Conservation (phyloP, 1,284 basidiomycete species). For the Sanguinoderma infundibulare region DNA sequence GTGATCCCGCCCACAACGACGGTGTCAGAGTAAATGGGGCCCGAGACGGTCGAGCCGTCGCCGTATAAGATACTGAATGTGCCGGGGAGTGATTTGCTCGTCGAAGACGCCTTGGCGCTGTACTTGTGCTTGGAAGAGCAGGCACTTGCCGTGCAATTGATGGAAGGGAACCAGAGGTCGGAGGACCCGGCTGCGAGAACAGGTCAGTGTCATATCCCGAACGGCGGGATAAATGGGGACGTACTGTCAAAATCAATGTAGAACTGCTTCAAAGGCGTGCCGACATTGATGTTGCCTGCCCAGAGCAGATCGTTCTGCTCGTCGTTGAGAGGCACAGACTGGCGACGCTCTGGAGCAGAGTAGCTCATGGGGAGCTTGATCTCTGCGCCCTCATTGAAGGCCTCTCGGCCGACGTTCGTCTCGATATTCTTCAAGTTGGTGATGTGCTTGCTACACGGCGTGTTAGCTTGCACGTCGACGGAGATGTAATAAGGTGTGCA, state of each 20-base stretch:
- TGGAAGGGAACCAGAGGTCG: too few species aligned
- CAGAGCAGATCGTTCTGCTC: slow-evolving; percentile 18
- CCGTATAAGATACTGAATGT: slow-evolving; percentile 47
- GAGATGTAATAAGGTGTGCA: too few species aligned
- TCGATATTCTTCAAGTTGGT: slow-evolving; percentile 25
- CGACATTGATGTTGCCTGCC: slow-evolving; percentile 22
- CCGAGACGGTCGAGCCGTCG: slow-evolving; percentile 48
- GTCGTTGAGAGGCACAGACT: slow-evolving; percentile 15
- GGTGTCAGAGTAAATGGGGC: slow-evolving; percentile 47
- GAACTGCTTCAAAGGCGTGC: slow-evolving; percentile 17
- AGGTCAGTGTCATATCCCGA: too few species aligned
- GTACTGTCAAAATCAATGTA: slow-evolving; percentile 30
- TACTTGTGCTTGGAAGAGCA: slow-evolving; percentile 29
- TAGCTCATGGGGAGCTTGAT: slow-evolving; percentile 9
- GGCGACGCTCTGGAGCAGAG: slow-evolving; percentile 10
- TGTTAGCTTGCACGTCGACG: background rate
- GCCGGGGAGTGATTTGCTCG: slow-evolving; percentile 17
- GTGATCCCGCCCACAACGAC: slow-evolving; percentile 34
- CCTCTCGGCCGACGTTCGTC: slow-evolving; percentile 20
- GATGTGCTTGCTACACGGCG: slow-evolving; percentile 16
- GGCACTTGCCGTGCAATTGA: slow-evolving; percentile 22
- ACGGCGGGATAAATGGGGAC: too few species aligned
- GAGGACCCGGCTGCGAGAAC: too few species aligned
- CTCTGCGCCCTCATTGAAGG: slow-evolving; percentile 15
- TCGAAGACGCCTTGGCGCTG: slow-evolving; percentile 19